These are phyloP conservation scores for slime mould (Dictyostelium discoideum) DNA, from an alignment of 78 protist genomes.

Conservation along the genomic window DNA sequence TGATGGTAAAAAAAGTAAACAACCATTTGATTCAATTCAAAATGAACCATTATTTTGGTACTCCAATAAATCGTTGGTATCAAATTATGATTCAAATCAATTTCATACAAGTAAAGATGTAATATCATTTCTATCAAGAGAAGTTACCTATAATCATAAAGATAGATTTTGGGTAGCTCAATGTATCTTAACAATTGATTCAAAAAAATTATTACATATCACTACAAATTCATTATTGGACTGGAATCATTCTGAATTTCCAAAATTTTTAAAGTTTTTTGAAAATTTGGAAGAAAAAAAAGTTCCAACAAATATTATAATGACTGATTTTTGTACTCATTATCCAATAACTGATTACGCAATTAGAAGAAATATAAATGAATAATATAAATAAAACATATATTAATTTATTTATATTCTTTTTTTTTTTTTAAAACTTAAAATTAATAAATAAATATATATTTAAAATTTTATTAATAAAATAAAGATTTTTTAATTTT, in stretches of 20 bases:
- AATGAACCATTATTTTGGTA: background rate
- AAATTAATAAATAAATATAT: too few species aligned
- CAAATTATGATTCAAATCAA: background rate
- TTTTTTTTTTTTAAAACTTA: too few species aligned
- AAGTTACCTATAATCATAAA: background rate
- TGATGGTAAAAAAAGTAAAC: background rate
- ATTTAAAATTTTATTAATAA: too few species aligned
- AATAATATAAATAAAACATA: background rate
- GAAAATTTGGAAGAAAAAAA: background rate
- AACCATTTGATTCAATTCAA: background rate
- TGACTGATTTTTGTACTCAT: background rate
- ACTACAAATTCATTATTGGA: background rate
- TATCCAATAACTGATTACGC: background rate
- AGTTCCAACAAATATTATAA: background rate
- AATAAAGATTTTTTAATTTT: too few species aligned
- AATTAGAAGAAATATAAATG: background rate
- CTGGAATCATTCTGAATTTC: background rate
- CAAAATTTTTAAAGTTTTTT: background rate
- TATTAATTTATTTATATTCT: background rate
- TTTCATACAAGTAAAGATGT: background rate
- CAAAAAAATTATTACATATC: background rate
- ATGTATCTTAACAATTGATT: slow-evolving; percentile 5
- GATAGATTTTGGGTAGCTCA: background rate
- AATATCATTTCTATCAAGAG: background rate
- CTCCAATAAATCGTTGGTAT: background rate